These are phyloP conservation scores for Penicillium flavigenum DNA, from an alignment of 495 filamentous ascomycete genomes.

Conservation along the genomic window DNA sequence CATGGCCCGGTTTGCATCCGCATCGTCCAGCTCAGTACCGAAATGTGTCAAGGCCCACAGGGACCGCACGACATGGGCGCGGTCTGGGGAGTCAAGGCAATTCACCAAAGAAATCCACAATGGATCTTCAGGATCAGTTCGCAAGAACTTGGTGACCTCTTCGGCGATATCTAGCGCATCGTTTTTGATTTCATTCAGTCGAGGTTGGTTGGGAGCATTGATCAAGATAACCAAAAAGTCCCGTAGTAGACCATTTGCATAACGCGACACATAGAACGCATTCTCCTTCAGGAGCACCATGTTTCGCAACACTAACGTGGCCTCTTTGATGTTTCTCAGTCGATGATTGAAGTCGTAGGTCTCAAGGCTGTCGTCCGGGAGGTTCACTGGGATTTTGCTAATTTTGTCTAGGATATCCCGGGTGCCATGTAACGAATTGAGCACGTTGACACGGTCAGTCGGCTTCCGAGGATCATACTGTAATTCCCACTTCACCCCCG, in stretches of 20 bases:
- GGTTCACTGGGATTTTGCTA: slow-evolving; percentile 52
- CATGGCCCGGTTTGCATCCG: slow-evolving; percentile 62
- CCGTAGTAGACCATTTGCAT: slow-evolving; percentile 62
- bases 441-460: slow-evolving; percentile 64
- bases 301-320: slow-evolving; percentile 84
- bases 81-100: slow-evolving; percentile 71
- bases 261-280: slow-evolving; percentile 72
- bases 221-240: slow-evolving; percentile 80
- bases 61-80: slow-evolving; percentile 81
- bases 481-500: slow-evolving; percentile 77
- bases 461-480: slow-evolving; percentile 59
- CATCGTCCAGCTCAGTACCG: slow-evolving; percentile 76
- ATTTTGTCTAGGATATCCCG: slow-evolving; percentile 70
- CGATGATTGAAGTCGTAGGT: slow-evolving; percentile 68
- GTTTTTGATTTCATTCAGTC: slow-evolving; percentile 82
- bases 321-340: slow-evolving; percentile 77
- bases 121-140: slow-evolving; percentile 66
- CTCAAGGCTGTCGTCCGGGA: slow-evolving; percentile 68
- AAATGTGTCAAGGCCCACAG: slow-evolving; percentile 84
- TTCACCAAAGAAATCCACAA: slow-evolving; percentile 73
- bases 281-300: slow-evolving; percentile 91
- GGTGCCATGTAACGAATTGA: slow-evolving; percentile 66
- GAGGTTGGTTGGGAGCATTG: slow-evolving; percentile 71
- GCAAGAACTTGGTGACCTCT: slow-evolving; percentile 78
- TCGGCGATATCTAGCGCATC: slow-evolving; percentile 92